phyloP scores from a whole-genome alignment of 2,329 filamentous ascomycete species.

The Sclerotinia sclerotiorum region DNA sequence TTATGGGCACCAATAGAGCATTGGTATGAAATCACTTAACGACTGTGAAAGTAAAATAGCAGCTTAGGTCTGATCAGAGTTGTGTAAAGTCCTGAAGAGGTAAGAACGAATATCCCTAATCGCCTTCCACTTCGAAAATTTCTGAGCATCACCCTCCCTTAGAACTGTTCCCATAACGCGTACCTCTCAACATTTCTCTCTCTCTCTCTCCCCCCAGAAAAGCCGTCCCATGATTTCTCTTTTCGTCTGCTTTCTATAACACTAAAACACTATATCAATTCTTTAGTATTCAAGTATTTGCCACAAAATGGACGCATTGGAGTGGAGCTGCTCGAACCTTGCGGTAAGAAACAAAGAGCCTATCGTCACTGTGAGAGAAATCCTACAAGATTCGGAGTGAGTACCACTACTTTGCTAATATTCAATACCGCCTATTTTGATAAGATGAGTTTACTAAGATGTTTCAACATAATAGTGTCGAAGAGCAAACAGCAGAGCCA shows the following conservation, averaged over 20 bases:
- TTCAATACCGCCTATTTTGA: neutral
- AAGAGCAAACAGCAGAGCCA: neutral
- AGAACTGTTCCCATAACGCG: neutral
- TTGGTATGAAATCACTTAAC: neutral
- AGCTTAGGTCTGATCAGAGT: neutral
- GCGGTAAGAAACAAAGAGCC: slow-evolving; percentile 9
- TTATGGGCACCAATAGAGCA: neutral
- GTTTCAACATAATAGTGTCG: slow-evolving; percentile 2
- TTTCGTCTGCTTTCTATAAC: neutral
- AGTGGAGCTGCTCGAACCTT: neutral
- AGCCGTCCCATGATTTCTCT: neutral
- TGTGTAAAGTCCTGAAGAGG: neutral
- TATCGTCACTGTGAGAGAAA: slow-evolving; percentile 7
- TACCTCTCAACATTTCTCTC: neutral
- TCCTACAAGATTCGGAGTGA: slow-evolving; percentile 8
- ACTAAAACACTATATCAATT: neutral
- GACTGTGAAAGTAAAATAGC: neutral
- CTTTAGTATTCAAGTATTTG: neutral
- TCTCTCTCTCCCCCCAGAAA: neutral
- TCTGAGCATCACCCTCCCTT: neutral
- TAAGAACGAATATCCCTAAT: neutral
- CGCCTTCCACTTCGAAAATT: neutral
- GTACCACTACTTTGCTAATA: neutral
- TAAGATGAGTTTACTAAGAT: neutral
- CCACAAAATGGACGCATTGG: slow-evolving; percentile 3